Conservation (phyloP, 495 filamentous ascomycete species). For the Podospora conica region DNA sequence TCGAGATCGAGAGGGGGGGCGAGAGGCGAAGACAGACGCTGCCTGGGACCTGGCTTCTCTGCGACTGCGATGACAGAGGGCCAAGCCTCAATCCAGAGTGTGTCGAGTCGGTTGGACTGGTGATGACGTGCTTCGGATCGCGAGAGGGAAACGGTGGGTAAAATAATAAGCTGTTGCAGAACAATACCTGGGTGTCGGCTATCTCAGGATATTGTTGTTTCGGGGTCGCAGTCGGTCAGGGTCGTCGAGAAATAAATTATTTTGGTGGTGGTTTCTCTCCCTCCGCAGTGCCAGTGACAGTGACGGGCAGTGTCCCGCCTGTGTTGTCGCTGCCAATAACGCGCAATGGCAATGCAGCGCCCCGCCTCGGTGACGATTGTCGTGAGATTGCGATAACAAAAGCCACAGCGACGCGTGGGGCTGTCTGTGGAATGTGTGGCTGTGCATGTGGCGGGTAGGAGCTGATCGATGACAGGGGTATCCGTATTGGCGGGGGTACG, state of each 20-base stretch:
- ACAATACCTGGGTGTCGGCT: background rate
- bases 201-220: background rate
- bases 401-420: background rate
- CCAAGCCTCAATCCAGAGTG: background rate
- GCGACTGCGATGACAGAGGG: background rate
- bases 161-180: background rate
- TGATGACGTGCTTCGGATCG: background rate
- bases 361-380: conserved; percentile 7
- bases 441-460: background rate
- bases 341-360: background rate
- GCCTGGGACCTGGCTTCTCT: background rate
- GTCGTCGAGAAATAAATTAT: background rate
- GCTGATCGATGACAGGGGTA: background rate
- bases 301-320: background rate
- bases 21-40: background rate
- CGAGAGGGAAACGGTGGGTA: background rate
- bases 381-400: conserved; percentile 1
- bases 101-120: background rate
- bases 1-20: background rate
- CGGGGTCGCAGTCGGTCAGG: background rate
- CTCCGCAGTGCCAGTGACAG: background rate
- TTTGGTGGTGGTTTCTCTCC: background rate
- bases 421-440: conserved; percentile 2
- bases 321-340: background rate
- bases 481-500: conserved; percentile 2